These are phyloP conservation scores for Fagus sylvatica DNA, from an alignment of 306 rosid species.

Conservation along the genomic window DNA sequence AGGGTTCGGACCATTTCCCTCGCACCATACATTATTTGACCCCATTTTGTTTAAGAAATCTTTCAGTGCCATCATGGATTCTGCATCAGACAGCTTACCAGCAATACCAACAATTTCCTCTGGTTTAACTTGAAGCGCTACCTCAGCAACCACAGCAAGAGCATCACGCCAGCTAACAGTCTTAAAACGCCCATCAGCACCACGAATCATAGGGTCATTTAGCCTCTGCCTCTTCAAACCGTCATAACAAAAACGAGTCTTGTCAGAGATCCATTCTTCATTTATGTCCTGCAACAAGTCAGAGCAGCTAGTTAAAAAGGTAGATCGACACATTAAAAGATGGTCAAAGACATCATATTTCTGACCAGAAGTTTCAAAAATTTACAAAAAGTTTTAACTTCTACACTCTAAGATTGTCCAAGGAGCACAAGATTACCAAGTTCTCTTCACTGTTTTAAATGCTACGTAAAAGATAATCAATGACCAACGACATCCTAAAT, in stretches of 20 bases:
- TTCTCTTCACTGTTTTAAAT: conserved; percentile 7
- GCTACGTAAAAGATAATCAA: background rate
- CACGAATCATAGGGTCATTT: conserved; percentile 97
- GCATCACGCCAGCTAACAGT: conserved; percentile 96
- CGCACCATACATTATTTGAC: conserved; percentile 91
- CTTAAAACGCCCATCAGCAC: conserved; percentile 89
- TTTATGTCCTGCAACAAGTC: conserved; percentile 72
- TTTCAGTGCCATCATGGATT: conserved; percentile 92
- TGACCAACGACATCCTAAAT: background rate
- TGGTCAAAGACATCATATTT: background rate
- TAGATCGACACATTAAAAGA: background rate
- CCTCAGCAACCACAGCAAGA: conserved; percentile 82
- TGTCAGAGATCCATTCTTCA: conserved; percentile 99
- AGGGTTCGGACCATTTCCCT: conserved; percentile 65
- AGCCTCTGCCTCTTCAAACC: conserved; percentile 99
- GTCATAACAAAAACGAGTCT: conserved; percentile 95
- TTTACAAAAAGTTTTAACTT: background rate
- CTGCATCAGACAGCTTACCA: conserved; percentile 95
- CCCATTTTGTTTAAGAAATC: conserved; percentile 91
- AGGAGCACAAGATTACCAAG: conserved; percentile 8
- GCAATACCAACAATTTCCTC: conserved; percentile 88
- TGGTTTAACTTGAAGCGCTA: conserved; percentile 71
- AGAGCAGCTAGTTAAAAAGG: background rate
- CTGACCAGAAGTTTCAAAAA: background rate
- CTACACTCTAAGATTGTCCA: background rate